A percentile compares a stretch with the other conserved stretches of the same genome.
phyloP scores from a whole-genome alignment of 2,329 filamentous ascomycete genomes.

The Fusarium continuum region DNA sequence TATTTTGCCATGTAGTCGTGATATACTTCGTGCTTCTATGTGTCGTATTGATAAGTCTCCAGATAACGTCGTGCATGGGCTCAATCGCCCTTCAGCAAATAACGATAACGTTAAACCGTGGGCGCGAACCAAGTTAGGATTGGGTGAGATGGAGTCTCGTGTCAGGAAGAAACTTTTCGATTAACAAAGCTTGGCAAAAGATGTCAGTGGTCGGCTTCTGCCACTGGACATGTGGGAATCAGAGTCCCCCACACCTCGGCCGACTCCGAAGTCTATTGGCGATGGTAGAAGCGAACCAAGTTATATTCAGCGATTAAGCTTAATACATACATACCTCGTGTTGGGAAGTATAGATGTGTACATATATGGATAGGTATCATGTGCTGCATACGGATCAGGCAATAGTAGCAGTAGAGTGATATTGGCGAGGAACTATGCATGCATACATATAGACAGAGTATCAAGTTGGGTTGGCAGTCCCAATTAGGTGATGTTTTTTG shows the following conservation, averaged over 20 bases:
- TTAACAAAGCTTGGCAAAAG: constrained; percentile 26
- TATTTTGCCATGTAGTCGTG: background rate
- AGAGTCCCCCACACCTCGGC: constrained; percentile 12
- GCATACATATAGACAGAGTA: constrained; percentile 16
- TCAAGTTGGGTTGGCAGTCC: background rate
- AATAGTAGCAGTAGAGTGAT: constrained; percentile 4
- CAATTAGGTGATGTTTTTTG: background rate
- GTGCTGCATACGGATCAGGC: constrained; percentile 19
- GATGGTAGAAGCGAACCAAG: background rate
- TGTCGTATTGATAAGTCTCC: background rate
- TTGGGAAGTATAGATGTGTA: too few relatives aligned
- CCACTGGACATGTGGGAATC: constrained; percentile 9
- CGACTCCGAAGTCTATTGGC: constrained; percentile 22
- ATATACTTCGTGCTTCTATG: background rate
- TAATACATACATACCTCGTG: background rate
- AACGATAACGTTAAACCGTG: background rate
- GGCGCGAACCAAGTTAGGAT: constrained; percentile 2
- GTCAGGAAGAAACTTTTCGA: constrained; percentile 14
- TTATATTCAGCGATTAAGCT: constrained; percentile 8
- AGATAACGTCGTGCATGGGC: background rate
- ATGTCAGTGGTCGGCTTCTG: constrained; percentile 3
- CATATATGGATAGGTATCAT: constrained; percentile 6
- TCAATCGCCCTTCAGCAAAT: background rate
- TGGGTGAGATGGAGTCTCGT: constrained; percentile 16
- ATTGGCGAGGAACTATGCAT: constrained; percentile 19